Evolutionary conservation across 2,329 filamentous ascomycete species (phyloP).

Genomic region (Akanthomyces lecanii): DNA sequence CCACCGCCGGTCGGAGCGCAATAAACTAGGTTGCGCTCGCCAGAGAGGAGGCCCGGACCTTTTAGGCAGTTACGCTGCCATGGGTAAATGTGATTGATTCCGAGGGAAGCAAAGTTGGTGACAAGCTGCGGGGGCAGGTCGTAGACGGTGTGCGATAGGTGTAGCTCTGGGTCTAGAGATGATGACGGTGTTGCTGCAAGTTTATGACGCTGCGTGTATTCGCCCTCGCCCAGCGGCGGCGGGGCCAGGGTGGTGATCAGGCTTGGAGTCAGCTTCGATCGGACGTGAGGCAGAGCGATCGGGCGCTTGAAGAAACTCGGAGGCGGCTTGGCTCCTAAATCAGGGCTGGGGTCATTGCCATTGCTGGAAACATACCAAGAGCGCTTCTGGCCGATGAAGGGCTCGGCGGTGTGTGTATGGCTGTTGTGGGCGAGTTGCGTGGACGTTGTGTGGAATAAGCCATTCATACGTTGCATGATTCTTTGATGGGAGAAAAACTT

Average conservation of each 20-base stretch:
- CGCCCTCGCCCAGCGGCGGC: conserved; percentile 33
- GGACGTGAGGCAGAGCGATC: conserved; percentile 29
- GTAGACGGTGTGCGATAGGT: conserved; percentile 60
- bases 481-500: not conserved
- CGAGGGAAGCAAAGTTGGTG: conserved; percentile 59
- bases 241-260: conserved; percentile 37
- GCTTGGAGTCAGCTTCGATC: conserved; percentile 37
- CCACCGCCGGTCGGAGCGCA: conserved; percentile 75
- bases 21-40: conserved; percentile 69
- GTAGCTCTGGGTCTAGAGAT: conserved; percentile 51
- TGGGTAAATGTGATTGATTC: conserved; percentile 70
- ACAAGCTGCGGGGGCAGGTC: conserved; percentile 57
- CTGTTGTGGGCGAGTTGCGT: conserved; percentile 42
- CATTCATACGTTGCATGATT: conserved; percentile 38
- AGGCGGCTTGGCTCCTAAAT: conserved; percentile 15
- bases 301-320: conserved; percentile 32
- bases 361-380: conserved; percentile 26
- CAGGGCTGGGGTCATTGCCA: conserved; percentile 13
- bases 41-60: conserved; percentile 60
- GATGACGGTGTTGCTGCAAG: conserved; percentile 52
- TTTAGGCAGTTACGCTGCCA: conserved; percentile 75
- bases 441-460: conserved; percentile 47
- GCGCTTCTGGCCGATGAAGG: conserved; percentile 44
- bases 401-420: conserved; percentile 32
- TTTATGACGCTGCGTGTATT: conserved; percentile 53